Evolutionary conservation across 2,329 filamentous ascomycete species (phyloP), one percentile per base, ranked within the genome.

Genomic region (Fusarium lateritium): DNA sequence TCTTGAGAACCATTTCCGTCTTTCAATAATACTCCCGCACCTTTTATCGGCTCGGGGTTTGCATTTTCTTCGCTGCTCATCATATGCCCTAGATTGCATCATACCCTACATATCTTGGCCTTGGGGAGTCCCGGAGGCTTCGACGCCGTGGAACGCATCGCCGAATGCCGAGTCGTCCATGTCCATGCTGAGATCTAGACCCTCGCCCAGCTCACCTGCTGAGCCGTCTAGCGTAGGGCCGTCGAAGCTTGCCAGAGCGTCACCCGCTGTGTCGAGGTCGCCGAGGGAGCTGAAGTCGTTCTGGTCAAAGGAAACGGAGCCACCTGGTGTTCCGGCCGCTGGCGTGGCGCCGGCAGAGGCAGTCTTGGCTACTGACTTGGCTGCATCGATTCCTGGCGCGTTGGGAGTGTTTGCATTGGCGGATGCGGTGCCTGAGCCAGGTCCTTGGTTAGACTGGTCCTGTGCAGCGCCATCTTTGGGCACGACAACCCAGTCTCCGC

Each of bases 121-220:
- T 31, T 78, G 73, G 3, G 80, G 79, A 28, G 81, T 83, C 53
- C 73, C 78, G 11, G 76, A 76, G 42, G 76, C 73, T 21, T 83
- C 85, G 14, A 89, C 86, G 6, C 86, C 88, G 72, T 94, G 92
- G 79, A 95, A 93, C 1, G 93, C 93, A 72, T 96, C 92, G 4
- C 92, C 93, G 81, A 96, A 96, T 2, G 92, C 93, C 36, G 91
- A 93, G 74, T 94, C 91, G 46, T 93, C 91, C 83, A 94, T 86
- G 67, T 91, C 91, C 81, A 90, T 86, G 71, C 86, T 84, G 52
- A 90, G 78, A 76, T 87, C 85, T n/a, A 87, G 78, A 10, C 86
- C 88, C 42, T 88, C 86, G 22, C 83, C 86, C 6, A 87, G 78
- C 31, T 83, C 84, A 6, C 81, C 83, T 3, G 77, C 80, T 2